phyloP scores from a whole-genome alignment of 441 rosid species.

The Croton laevigatus region DNA sequence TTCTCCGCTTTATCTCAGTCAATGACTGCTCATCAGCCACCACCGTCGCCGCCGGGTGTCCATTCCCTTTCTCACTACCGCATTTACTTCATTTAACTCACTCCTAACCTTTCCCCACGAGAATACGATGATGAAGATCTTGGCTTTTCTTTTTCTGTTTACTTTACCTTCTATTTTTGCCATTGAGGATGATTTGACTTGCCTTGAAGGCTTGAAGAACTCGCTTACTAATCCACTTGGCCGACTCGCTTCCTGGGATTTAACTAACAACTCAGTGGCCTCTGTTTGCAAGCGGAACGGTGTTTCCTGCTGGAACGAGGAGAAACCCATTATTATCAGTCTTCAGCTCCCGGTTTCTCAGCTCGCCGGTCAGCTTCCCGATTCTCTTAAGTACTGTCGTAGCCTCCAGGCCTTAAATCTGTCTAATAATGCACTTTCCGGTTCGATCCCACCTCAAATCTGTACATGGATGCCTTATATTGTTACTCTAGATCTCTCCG shows the following conservation, averaged over 20 bases:
- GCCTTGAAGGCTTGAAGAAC: conserved; percentile 49
- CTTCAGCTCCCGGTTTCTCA: conserved; percentile 52
- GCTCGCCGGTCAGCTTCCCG: conserved; percentile 60
- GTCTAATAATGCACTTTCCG: conserved; percentile 55
- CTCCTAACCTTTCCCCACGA: neutral
- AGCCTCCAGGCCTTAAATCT: conserved; percentile 70
- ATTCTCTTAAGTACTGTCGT: conserved; percentile 59
- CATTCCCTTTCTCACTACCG: neutral
- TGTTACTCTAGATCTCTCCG: conserved; percentile 26
- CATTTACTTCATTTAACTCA: too few species aligned
- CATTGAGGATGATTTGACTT: conserved; percentile 52
- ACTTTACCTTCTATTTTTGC: neutral
- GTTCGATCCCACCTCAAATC: conserved; percentile 56
- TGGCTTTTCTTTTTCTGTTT: neutral
- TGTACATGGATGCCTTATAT: conserved; percentile 82
- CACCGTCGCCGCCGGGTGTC: neutral
- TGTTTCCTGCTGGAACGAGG: conserved; percentile 82
- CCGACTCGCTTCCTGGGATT: conserved; percentile 54
- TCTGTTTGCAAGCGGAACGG: conserved; percentile 59
- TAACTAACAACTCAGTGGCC: conserved; percentile 47
- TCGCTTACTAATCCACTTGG: conserved; percentile 46
- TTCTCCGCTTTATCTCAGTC: neutral
- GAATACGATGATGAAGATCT: too few species aligned
- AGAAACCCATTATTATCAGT: conserved; percentile 52
- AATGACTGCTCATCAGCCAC: neutral